These are phyloP conservation scores for Pulveroboletus frians DNA, from an alignment of 768 basidiomycete genomes.

Conservation along the genomic window DNA sequence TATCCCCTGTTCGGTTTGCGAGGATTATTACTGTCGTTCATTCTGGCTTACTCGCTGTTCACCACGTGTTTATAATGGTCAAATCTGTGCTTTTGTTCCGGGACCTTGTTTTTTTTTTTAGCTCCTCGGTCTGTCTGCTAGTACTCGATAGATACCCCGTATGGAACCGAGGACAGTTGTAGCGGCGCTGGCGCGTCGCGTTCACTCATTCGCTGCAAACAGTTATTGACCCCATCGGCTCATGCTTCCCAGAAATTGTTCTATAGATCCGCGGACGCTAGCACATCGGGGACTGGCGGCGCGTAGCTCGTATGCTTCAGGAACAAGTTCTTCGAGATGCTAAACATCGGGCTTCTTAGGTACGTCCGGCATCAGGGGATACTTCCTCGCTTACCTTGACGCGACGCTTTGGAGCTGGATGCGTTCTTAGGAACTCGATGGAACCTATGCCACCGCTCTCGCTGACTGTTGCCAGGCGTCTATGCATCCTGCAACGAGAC, in stretches of 20 bases:
- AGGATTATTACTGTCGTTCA: slow-evolving; percentile 3
- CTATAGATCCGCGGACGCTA: slow-evolving; percentile 31
- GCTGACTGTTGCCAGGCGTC: slow-evolving; percentile 58
- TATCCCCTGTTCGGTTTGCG: not conserved
- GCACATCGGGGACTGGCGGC: slow-evolving; percentile 55
- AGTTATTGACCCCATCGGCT: slow-evolving; percentile 12
- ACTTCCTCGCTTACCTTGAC: slow-evolving; percentile 50
- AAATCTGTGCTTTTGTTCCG: not conserved
- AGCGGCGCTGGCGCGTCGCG: not conserved
- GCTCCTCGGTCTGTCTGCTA: not conserved
- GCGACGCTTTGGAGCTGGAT: slow-evolving; percentile 70
- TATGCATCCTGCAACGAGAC: slow-evolving; percentile 54
- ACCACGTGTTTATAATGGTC: slow-evolving; percentile 5
- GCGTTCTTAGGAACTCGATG: slow-evolving; percentile 70
- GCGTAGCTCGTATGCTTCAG: slow-evolving; percentile 52
- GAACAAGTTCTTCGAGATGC: slow-evolving; percentile 51
- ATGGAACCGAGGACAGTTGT: not conserved
- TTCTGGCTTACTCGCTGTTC: slow-evolving; percentile 5
- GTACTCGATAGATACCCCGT: not conserved
- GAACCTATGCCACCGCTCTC: slow-evolving; percentile 26
- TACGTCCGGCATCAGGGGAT: not conserved
- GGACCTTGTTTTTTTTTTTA: not conserved
- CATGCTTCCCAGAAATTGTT: slow-evolving; percentile 17
- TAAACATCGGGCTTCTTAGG: slow-evolving; percentile 16
- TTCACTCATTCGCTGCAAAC: not conserved